Percentiles rank a stretch among this genome's conserved stretches.
phyloP scores from a whole-genome alignment of 805 yeast genomes.

The Kazachstania psychrophila region DNA sequence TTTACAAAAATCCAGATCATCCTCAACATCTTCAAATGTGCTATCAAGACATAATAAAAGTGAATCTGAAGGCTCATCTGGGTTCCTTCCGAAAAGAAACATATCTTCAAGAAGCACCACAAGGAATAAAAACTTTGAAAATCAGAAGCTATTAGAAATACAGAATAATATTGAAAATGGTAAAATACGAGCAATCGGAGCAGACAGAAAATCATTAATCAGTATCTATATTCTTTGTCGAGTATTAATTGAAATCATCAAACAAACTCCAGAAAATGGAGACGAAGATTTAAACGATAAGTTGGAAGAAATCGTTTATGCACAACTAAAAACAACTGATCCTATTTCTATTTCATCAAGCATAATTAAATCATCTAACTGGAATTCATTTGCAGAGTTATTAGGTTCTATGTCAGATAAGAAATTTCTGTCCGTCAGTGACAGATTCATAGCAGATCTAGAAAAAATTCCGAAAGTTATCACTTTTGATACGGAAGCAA shows the following conservation, averaged over 20 bases:
- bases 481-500: conserved; percentile 46
- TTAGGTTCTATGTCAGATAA: conserved; percentile 85
- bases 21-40: conserved; percentile 2
- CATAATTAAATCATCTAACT: conserved; percentile 77
- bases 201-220: conserved; percentile 78
- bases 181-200: conserved; percentile 64
- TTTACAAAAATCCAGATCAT: background rate
- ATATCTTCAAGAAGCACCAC: conserved; percentile 39
- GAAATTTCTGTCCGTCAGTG: conserved; percentile 80
- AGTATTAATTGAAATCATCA: conserved; percentile 84
- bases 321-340: conserved; percentile 81
- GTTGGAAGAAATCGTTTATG: conserved; percentile 86
- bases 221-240: conserved; percentile 84
- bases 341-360: conserved; percentile 59
- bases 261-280: conserved; percentile 66
- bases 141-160: conserved; percentile 44
- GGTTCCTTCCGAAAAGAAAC: conserved; percentile 37
- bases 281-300: conserved; percentile 76
- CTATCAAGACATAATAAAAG: background rate
- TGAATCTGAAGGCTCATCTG: background rate
- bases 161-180: conserved; percentile 35
- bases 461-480: conserved; percentile 63
- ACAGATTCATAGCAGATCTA: conserved; percentile 83
- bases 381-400: conserved; percentile 84
- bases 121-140: conserved; percentile 33